phyloP scores from a whole-genome alignment of 345 rosid species.

The Gossypium arboreum region DNA sequence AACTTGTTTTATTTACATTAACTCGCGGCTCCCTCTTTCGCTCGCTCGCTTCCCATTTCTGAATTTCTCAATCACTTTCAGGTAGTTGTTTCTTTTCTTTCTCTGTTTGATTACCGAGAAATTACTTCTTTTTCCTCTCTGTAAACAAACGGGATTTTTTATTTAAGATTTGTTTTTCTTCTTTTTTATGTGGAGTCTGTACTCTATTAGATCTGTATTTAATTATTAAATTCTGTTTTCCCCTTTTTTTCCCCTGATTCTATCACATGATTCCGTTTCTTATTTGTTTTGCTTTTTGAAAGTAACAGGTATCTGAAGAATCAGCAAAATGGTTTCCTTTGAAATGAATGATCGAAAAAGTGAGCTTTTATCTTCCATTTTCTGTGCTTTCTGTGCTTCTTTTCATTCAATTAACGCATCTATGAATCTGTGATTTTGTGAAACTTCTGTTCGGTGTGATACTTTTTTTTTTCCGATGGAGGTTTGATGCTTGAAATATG shows the following conservation, averaged over 20 bases:
- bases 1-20: background rate
- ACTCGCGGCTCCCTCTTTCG: background rate
- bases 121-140: background rate
- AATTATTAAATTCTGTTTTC: background rate
- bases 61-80: background rate
- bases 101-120: background rate
- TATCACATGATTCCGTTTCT: background rate
- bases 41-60: background rate
- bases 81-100: background rate
- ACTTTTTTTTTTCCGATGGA: no score
- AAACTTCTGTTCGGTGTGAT: background rate
- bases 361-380: conserved; percentile 20
- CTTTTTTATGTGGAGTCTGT: background rate
- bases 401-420: background rate
- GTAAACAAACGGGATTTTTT: conserved; percentile 3
- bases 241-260: background rate
- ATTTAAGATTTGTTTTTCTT: background rate
- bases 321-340: conserved; percentile 42
- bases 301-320: conserved; percentile 2
- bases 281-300: conserved; percentile 6
- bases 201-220: background rate
- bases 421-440: background rate
- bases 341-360: conserved; percentile 60
- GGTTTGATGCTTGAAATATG: background rate
- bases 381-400: background rate